These are phyloP conservation scores for Ustilago cynodontis DNA, from an alignment of 1,284 basidiomycete species.

Conservation along the genomic window DNA sequence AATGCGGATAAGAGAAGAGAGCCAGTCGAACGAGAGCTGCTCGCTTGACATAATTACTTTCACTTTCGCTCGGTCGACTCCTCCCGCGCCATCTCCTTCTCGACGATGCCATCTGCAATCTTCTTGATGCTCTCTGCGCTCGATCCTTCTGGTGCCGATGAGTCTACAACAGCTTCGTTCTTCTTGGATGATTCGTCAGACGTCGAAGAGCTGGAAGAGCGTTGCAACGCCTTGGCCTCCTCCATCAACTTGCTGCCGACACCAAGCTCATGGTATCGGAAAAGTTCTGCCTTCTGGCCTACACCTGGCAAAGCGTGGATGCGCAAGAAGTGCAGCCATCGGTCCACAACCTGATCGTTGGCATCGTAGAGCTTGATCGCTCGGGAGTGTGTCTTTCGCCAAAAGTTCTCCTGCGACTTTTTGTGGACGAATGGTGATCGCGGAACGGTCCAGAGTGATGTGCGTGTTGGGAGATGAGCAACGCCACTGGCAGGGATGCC, in stretches of 20 bases:
- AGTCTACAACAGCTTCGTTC: background rate
- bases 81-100: conserved; percentile 43
- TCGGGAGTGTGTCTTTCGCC: conserved; percentile 84
- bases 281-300: conserved; percentile 83
- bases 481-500: conserved; percentile 83
- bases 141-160: conserved; percentile 1
- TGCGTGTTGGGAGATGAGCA: conserved; percentile 80
- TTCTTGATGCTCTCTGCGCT: conserved; percentile 39
- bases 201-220: conserved; percentile 9
- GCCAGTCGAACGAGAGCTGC: background rate
- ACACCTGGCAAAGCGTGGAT: conserved; percentile 85
- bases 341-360: conserved; percentile 81
- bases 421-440: conserved; percentile 92
- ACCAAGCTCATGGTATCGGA: conserved; percentile 70
- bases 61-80: conserved; percentile 28
- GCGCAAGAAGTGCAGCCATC: conserved; percentile 85
- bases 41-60: background rate
- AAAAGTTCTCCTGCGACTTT: conserved; percentile 96
- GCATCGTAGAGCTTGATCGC: conserved; percentile 92
- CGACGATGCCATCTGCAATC: conserved; percentile 50
- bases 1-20: background rate
- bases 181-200: background rate
- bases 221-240: conserved; percentile 38
- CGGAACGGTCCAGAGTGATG: conserved; percentile 86
- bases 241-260: conserved; percentile 48